A percentile compares a stretch with the other conserved stretches of the same genome.
These are phyloP conservation scores for Suhomyces yuchorum DNA, from an alignment of 1,139 yeast genomes.

Conservation along the genomic window DNA sequence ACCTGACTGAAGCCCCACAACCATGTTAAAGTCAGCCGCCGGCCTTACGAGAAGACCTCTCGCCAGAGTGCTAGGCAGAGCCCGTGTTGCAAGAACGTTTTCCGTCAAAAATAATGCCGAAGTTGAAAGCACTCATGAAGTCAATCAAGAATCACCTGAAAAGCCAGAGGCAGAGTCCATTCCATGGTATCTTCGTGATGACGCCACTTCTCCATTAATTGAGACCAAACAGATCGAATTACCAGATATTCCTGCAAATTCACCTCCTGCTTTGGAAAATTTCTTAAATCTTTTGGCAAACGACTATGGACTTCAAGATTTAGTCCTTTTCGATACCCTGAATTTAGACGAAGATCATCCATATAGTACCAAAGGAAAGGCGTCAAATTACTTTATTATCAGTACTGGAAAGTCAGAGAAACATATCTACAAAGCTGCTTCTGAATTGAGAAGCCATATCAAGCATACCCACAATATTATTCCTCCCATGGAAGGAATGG, in stretches of 20 bases:
- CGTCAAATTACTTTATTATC: constrained; percentile 57
- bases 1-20: too few species aligned
- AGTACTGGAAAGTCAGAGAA: constrained; percentile 79
- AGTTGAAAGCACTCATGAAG: background rate
- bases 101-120: background rate
- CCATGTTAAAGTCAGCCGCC: constrained; percentile 1
- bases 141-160: background rate
- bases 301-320: constrained; percentile 66
- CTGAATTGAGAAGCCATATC: constrained; percentile 48
- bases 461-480: constrained; percentile 36
- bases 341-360: constrained; percentile 43
- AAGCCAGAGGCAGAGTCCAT: constrained; percentile 17
- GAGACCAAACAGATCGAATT: constrained; percentile 35
- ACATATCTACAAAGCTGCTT: constrained; percentile 74
- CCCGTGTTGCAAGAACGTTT: background rate
- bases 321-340: constrained; percentile 55
- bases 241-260: constrained; percentile 54
- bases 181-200: constrained; percentile 69
- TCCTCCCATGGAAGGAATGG: constrained; percentile 72
- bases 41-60: background rate
- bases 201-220: constrained; percentile 41
- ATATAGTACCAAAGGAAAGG: constrained; percentile 33
- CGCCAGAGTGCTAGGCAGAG: background rate
- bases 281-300: constrained; percentile 51
- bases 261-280: constrained; percentile 54